phyloP scores from a whole-genome alignment of 2,329 filamentous ascomycete genomes.

The Helicocarpus griseus region DNA sequence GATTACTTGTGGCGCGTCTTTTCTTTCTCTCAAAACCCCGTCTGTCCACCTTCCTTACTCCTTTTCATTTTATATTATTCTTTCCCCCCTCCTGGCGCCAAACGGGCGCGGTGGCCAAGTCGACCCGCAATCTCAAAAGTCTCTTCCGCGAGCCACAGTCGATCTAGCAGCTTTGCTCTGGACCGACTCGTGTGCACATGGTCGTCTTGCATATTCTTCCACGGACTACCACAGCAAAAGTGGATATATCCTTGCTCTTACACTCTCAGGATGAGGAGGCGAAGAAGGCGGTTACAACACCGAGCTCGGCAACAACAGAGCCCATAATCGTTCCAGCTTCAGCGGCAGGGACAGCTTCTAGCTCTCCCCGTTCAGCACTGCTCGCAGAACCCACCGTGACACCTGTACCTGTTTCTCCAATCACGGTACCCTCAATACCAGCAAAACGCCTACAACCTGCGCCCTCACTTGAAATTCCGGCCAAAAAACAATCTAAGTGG shows the following conservation, averaged over 20 bases:
- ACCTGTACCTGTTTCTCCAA: slow-evolving; percentile 23
- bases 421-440: slow-evolving; percentile 21
- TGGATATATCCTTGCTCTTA: slow-evolving; percentile 16
- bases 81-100: background rate
- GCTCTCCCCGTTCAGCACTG: background rate
- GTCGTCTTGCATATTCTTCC: slow-evolving; percentile 4
- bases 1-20: background rate
- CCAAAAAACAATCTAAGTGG: slow-evolving; percentile 96
- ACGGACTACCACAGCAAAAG: slow-evolving; percentile 13
- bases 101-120: background rate
- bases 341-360: background rate
- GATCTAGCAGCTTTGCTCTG: background rate
- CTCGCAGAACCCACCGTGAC: slow-evolving; percentile 16
- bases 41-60: background rate
- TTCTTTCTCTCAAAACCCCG: background rate
- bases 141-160: background rate
- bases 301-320: slow-evolving; percentile 4
- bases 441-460: slow-evolving; percentile 37
- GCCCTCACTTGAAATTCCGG: slow-evolving; percentile 43
- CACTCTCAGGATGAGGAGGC: slow-evolving; percentile 14
- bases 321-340: background rate
- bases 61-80: background rate
- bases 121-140: background rate
- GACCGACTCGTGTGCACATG: slow-evolving; percentile 1
- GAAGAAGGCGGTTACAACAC: slow-evolving; percentile 8